Evolutionary conservation across 2,329 filamentous ascomycete species (phyloP).

Genomic region (Hymenoscyphus scutula): DNA sequence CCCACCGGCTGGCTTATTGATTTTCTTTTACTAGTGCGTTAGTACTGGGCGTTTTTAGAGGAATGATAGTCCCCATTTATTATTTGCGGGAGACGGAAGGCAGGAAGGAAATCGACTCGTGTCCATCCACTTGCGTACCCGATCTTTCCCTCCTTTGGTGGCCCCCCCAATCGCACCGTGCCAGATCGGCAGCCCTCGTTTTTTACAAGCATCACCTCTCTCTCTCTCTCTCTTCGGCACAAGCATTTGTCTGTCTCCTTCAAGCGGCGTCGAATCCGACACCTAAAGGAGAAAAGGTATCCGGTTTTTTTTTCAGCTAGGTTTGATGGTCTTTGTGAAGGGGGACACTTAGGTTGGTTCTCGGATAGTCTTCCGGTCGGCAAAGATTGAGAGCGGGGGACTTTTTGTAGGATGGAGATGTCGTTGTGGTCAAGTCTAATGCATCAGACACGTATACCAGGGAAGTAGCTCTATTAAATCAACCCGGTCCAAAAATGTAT

Average conservation of each 20-base stretch:
- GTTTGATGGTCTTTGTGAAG: neutral
- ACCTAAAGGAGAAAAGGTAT: neutral
- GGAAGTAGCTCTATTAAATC: no score
- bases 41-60: no score
- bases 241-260: no score
- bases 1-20: neutral
- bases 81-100: neutral
- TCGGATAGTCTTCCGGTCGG: conserved; percentile 3
- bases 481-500: no score
- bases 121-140: neutral
- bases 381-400: neutral
- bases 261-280: no score
- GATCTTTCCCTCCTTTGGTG: neutral
- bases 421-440: neutral
- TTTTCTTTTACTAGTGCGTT: no score
- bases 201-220: neutral
- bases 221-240: no score
- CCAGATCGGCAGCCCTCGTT: neutral
- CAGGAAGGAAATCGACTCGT: neutral
- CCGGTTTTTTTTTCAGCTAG: neutral
- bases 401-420: neutral
- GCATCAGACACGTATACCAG: no score
- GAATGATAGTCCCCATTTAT: no score
- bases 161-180: neutral
- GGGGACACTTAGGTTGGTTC: neutral